Evolutionary conservation across 148 eudicot genomes (phyloP).

Genomic region (Cornus kousa): DNA sequence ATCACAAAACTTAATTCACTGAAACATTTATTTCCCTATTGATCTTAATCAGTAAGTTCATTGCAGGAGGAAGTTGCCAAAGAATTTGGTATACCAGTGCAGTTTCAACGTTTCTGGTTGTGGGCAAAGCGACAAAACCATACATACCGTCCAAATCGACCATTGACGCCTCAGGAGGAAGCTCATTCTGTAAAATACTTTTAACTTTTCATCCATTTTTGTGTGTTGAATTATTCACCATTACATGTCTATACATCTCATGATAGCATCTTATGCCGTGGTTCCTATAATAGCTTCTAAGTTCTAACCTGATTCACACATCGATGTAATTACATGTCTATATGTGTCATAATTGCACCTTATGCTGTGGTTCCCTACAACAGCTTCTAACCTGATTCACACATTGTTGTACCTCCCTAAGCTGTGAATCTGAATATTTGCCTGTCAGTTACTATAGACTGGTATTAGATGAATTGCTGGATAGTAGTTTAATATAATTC

Average conservation of each 20-base stretch:
- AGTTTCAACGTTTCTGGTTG: constrained; percentile 84
- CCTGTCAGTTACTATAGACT: not conserved
- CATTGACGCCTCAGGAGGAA: constrained; percentile 74
- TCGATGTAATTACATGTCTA: not conserved
- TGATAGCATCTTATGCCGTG: not conserved
- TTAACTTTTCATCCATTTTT: not conserved
- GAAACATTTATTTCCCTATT: not conserved
- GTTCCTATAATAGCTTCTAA: too few species aligned
- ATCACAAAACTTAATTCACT: not conserved
- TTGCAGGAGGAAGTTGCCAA: constrained; percentile 89
- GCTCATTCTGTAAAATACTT: constrained; percentile 55
- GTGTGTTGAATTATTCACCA: not conserved
- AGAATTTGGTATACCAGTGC: constrained; percentile 87
- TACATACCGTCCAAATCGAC: constrained; percentile 92
- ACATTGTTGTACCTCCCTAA: not conserved
- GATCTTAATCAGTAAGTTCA: not conserved
- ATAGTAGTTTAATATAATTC: too few species aligned
- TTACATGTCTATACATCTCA: not conserved
- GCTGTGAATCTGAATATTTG: not conserved
- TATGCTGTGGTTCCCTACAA: not conserved
- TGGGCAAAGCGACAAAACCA: constrained; percentile 99
- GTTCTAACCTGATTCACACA: too few species aligned
- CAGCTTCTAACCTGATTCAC: not conserved
- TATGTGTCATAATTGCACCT: not conserved
- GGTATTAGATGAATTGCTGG: not conserved